Base-by-base conservation (phyloP, 2,329 filamentous ascomycete genomes). In the Fusarium succisae region DNA sequence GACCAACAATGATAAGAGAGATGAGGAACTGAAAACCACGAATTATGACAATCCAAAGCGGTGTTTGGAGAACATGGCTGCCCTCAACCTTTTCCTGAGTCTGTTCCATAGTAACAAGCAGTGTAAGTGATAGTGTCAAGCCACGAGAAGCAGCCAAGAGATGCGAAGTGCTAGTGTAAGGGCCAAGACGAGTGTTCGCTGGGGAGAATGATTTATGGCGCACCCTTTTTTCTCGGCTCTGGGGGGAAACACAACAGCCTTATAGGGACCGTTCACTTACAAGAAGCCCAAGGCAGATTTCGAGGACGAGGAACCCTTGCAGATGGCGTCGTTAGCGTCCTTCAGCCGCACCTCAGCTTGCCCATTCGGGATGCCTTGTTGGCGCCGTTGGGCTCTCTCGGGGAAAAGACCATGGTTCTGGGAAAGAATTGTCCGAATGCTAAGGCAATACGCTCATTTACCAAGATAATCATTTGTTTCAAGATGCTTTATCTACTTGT, bases 21-120 rank as follows among this genome's bases (percentile, higher is more conserved):
- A 87, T 15, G 35, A 87, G 56, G 56, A 85, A 74, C 68, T 87
- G 85, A 44, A 82, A 70, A 22, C 81, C 79, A 15, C 85, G 84
- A 30, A 85, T 55, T 24, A 81, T 80, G 32, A 83, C 76, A n/a
- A 87, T 75, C 85, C 86, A 87, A 24, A 77, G 60, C 14, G 86
- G 85, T 28, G 85, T 82, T 39, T 79, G 72, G 63, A 87, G 82
- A 65, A 87, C 74, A 63, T 82, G 76, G 24, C 64, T 67, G 35
- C 60, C 20, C 18, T 41, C 37, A 3, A 26, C 51, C 51, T 70
- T 75, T 57, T 68, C 72, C 22, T 64, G 66, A 2, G 28, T 63
- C 18, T 77, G 72, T 32, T 77, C 72, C 74, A 78, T 79, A 24
- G 38, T 8, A 22, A 18, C 11, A 26, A n/a, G 5, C 18, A 55